These are phyloP conservation scores for Populus ilicifolia DNA, from an alignment of 345 rosid species.

Conservation along the genomic window DNA sequence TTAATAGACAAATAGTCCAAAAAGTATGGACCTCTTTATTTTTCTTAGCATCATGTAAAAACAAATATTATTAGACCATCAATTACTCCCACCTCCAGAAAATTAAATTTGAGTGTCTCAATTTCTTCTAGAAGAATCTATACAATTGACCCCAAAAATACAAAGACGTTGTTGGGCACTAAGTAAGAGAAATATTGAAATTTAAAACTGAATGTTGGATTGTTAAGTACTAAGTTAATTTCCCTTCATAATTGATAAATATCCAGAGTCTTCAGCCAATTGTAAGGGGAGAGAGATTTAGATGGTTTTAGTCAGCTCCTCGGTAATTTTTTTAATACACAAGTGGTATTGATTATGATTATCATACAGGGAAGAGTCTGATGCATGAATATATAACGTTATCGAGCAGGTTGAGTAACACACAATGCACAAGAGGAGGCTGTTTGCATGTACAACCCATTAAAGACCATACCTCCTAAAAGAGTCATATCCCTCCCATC, in stretches of 20 bases:
- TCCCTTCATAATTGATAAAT: background rate
- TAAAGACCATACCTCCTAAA: constrained; percentile 60
- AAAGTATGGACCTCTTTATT: background rate
- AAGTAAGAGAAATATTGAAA: background rate
- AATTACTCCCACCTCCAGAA: background rate
- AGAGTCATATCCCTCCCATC: constrained; percentile 60
- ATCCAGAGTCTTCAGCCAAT: background rate
- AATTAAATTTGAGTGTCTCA: background rate
- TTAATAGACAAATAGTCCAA: background rate
- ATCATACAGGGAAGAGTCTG: background rate
- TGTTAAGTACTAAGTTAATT: background rate
- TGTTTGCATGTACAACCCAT: background rate
- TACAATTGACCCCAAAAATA: background rate
- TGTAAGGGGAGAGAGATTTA: background rate
- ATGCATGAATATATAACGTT: background rate
- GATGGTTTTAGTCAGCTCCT: background rate
- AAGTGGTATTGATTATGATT: background rate
- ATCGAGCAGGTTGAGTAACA: background rate
- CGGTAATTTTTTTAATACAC: background rate
- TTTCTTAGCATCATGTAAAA: background rate
- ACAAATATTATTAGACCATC: background rate
- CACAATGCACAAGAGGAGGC: background rate
- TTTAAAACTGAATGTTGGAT: background rate
- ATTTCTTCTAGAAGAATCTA: background rate
- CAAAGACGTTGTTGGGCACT: background rate